These are phyloP conservation scores for Eucalyptus sideroxylon DNA, from an alignment of 345 rosid genomes.

Conservation along the genomic window DNA sequence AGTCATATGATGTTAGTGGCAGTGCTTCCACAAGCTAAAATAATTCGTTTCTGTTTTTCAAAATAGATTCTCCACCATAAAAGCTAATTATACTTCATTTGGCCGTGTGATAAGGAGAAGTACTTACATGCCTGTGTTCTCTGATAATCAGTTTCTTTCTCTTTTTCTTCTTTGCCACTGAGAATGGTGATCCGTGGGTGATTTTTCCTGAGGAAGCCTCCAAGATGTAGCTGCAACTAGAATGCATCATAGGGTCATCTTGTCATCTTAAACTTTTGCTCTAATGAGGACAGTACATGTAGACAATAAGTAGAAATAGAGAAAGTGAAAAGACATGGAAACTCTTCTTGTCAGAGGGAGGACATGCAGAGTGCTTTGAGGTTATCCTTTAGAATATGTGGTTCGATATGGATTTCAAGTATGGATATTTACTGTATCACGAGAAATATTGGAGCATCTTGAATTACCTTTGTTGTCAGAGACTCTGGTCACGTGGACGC, in stretches of 20 bases:
- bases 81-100: no score
- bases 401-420: background rate
- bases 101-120: no score
- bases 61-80: no score
- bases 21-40: no score
- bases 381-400: background rate
- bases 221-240: background rate
- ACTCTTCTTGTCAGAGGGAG: background rate
- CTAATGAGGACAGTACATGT: no score
- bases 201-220: background rate
- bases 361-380: background rate
- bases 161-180: background rate
- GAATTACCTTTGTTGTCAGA: background rate
- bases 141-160: background rate
- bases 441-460: background rate
- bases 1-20: no score
- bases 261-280: no score
- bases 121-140: no score
- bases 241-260: no score
- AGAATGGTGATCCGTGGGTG: background rate
- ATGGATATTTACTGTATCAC: background rate
- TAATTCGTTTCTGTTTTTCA: background rate
- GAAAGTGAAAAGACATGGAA: background rate
- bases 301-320: background rate
- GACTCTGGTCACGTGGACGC: background rate